phyloP scores from a whole-genome alignment of 306 rosid genomes.

The Mucuna pruriens region DNA sequence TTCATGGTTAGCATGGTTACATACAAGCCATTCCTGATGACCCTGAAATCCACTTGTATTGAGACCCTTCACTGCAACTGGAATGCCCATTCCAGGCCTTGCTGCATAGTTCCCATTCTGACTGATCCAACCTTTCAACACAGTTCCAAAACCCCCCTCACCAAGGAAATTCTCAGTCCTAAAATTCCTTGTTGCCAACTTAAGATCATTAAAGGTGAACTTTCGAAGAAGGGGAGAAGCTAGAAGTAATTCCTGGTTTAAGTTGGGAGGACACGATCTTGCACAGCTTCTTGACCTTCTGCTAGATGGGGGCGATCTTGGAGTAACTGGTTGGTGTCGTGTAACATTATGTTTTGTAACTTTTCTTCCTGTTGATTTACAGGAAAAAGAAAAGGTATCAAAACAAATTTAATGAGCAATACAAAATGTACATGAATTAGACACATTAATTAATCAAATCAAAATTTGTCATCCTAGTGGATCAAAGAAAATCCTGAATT shows the following conservation, averaged over 20 bases:
- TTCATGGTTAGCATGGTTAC: background rate
- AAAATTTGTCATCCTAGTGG: background rate
- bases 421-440: background rate
- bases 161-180: conserved; percentile 54
- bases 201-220: conserved; percentile 55
- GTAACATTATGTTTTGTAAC: conserved; percentile 26
- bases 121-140: conserved; percentile 64
- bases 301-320: conserved; percentile 41
- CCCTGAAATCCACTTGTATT: conserved; percentile 62
- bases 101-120: conserved; percentile 36
- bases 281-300: background rate
- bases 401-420: too few species aligned
- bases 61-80: conserved; percentile 71
- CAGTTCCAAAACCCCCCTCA: conserved; percentile 67
- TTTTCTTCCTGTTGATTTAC: conserved; percentile 42
- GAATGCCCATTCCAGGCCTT: conserved; percentile 47
- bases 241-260: background rate
- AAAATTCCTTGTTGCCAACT: conserved; percentile 54
- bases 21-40: conserved; percentile 76
- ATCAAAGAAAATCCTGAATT: background rate
- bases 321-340: conserved; percentile 36
- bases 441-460: background rate
- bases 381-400: too few species aligned
- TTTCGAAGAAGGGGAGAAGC: conserved; percentile 21
- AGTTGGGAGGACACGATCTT: background rate